A percentile compares a stretch with the other conserved stretches of the same genome.
Evolutionary conservation across 2,329 filamentous ascomycete genomes (phyloP).

Genomic region (Fusarium albidum): DNA sequence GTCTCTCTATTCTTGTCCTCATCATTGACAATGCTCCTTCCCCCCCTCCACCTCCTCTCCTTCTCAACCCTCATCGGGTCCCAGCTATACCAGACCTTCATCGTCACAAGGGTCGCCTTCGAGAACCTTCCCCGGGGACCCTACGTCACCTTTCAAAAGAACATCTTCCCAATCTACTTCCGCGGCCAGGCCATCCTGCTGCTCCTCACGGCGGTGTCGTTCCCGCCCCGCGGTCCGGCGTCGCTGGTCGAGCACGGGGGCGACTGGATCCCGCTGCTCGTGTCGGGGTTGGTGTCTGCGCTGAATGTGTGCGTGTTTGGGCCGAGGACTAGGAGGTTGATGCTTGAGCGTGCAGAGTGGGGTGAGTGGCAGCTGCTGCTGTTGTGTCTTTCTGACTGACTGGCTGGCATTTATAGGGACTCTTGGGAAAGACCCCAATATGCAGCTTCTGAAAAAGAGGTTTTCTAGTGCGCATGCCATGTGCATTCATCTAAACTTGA

Average conservation of each 20-base stretch:
- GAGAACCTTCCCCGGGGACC: conserved; percentile 44
- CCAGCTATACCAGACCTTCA: conserved; percentile 51
- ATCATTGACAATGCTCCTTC: conserved; percentile 7
- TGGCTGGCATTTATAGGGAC: conserved; percentile 26
- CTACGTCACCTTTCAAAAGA: conserved; percentile 50
- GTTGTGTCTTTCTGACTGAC: too few relatives aligned
- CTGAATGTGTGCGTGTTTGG: conserved; percentile 50
- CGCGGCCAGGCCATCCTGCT: conserved; percentile 46
- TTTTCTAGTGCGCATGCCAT: conserved; percentile 51
- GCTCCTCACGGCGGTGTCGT: conserved; percentile 44
- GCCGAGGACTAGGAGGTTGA: conserved; percentile 43
- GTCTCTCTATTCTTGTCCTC: background rate
- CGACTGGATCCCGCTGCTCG: conserved; percentile 46
- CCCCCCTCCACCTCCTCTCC: conserved; percentile 48
- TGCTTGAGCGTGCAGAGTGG: conserved; percentile 39
- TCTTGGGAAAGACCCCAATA: conserved; percentile 18
- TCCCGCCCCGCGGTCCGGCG: conserved; percentile 43
- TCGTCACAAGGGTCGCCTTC: conserved; percentile 48
- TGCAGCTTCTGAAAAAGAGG: conserved; percentile 35
- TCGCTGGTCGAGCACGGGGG: conserved; percentile 41
- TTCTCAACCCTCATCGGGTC: conserved; percentile 51
- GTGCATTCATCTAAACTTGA: conserved; percentile 52
- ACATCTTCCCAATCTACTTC: conserved; percentile 53
- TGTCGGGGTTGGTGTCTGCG: conserved; percentile 42
- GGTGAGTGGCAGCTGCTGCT: too few relatives aligned